phyloP scores from a whole-genome alignment of 2,329 filamentous ascomycete species.

The Apiospora malaysiana region DNA sequence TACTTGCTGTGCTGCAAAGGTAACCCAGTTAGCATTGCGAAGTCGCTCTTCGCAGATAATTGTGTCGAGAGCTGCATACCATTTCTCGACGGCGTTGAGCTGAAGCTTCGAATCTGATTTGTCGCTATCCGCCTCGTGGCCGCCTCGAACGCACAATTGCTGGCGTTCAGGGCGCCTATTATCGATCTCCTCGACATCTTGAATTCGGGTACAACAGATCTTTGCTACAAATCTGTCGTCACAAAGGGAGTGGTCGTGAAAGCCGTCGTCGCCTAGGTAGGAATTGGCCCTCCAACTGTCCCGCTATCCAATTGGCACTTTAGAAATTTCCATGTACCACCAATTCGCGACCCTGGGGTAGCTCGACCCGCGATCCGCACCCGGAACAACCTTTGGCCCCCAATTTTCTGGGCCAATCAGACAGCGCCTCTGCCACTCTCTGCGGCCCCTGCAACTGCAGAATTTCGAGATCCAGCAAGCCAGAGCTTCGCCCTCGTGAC shows the following conservation, averaged over 20 bases:
- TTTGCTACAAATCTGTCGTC: background rate
- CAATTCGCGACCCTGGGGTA: conserved; percentile 11
- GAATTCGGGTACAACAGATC: conserved; percentile 5
- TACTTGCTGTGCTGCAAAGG: conserved; percentile 39
- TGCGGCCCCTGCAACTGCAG: conserved; percentile 4
- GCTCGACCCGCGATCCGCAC: conserved; percentile 10
- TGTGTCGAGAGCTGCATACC: conserved; percentile 28
- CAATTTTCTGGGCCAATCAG: conserved; percentile 4
- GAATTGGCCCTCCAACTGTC: background rate
- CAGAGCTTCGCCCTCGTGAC: background rate
- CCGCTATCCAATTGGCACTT: conserved; percentile 13
- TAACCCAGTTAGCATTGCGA: background rate
- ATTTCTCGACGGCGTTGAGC: conserved; percentile 34
- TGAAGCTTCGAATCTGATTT: conserved; percentile 33
- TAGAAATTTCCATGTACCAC: conserved; percentile 19
- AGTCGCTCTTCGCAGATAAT: background rate
- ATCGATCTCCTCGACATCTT: conserved; percentile 37
- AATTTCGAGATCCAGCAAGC: conserved; percentile 5
- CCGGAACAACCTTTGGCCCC: conserved; percentile 22
- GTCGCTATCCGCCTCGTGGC: conserved; percentile 32
- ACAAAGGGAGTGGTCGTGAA: background rate
- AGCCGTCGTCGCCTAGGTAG: background rate
- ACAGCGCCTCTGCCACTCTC: background rate
- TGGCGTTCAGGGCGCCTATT: conserved; percentile 31
- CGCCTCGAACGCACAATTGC: conserved; percentile 34